These are phyloP conservation scores for Cupressus sempervirens DNA, from an alignment of 75 land plant genomes.

Conservation along the genomic window DNA sequence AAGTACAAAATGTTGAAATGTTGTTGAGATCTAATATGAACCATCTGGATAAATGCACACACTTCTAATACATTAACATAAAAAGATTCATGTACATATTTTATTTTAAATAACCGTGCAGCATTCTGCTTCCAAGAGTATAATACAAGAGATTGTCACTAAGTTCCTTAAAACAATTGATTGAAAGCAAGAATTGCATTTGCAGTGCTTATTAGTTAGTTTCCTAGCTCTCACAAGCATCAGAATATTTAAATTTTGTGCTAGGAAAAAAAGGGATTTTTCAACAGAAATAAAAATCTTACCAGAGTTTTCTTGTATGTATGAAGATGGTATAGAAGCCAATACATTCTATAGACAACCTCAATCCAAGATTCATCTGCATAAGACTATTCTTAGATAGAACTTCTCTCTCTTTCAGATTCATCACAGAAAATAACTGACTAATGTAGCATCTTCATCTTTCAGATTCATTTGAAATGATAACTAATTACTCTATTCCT, in stretches of 20 bases:
- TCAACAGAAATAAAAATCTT: background rate
- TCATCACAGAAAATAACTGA: background rate
- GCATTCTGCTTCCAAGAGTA: background rate
- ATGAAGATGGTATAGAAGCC: conserved; percentile 85
- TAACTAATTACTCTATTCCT: background rate
- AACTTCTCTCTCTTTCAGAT: background rate
- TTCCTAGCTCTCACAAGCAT: background rate
- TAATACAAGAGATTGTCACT: background rate
- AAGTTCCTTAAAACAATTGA: background rate
- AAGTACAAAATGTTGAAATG: background rate
- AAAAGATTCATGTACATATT: background rate
- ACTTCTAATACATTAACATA: background rate
- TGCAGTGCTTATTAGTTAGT: background rate
- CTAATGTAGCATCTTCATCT: background rate
- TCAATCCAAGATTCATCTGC: conserved; percentile 81
- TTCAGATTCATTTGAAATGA: background rate
- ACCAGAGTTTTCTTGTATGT: conserved; percentile 83
- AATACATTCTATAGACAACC: conserved; percentile 85
- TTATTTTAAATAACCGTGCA: background rate
- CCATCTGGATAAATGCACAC: background rate
- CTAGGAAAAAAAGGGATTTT: background rate
- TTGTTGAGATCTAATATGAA: background rate
- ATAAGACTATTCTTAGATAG: background rate
- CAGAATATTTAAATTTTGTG: background rate
- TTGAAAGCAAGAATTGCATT: background rate